Conservation (phyloP, 768 basidiomycete genomes). For the Leccinum obscurum region DNA sequence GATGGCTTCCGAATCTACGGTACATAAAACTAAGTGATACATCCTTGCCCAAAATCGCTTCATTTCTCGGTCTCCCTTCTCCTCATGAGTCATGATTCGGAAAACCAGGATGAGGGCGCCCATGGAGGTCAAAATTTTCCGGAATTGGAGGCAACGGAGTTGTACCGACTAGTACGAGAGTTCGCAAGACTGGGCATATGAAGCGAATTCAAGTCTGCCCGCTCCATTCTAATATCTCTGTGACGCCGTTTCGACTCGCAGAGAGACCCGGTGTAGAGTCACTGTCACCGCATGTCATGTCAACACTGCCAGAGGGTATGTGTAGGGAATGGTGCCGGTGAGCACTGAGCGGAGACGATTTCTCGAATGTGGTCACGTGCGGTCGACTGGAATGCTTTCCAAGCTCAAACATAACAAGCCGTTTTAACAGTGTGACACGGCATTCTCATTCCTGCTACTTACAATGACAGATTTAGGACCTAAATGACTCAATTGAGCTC, state of each 20-base stretch:
- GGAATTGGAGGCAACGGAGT: neutral
- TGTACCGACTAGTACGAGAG: neutral
- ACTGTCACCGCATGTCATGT: too few species aligned
- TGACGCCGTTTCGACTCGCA: too few species aligned
- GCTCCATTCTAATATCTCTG: neutral
- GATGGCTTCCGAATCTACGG: neutral
- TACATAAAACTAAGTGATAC: neutral
- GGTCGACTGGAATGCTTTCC: too few species aligned
- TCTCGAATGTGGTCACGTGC: too few species aligned
- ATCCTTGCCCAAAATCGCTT: neutral
- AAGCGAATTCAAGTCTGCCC: neutral
- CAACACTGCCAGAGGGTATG: too few species aligned
- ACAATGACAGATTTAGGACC: neutral
- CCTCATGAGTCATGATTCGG: neutral
- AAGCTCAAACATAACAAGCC: too few species aligned
- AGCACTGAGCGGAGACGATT: too few species aligned
- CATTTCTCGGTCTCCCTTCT: neutral
- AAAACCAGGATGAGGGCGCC: neutral
- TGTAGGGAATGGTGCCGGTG: too few species aligned
- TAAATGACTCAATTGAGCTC: neutral
- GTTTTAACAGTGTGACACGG: too few species aligned
- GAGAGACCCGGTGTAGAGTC: too few species aligned
- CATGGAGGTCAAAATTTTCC: neutral
- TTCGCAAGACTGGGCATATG: neutral
- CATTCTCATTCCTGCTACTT: neutral